Evolutionary conservation across 73 alveolate species (phyloP).

Genomic region (Tetrahymena thermophila): DNA sequence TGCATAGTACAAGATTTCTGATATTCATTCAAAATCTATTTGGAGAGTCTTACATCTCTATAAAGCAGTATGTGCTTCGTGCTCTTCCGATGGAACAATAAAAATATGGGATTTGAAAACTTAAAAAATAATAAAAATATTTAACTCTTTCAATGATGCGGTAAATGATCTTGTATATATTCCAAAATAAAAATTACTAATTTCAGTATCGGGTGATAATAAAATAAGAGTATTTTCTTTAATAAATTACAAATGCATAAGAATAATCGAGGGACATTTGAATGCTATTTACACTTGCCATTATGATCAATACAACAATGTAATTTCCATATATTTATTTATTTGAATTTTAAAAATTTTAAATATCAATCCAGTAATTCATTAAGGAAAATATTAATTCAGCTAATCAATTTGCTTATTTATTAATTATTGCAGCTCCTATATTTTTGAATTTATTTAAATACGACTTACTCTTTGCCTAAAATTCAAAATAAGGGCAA

Average conservation of each 20-base stretch:
- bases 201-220: not conserved
- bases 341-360: not conserved
- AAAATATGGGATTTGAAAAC: not conserved
- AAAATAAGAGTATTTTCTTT: not conserved
- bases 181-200: not conserved
- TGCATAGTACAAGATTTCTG: not conserved
- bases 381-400: no score
- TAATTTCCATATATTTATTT: not conserved
- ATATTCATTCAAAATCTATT: not conserved
- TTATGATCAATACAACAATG: not conserved
- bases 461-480: not conserved
- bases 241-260: not conserved
- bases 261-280: not conserved
- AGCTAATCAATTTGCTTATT: no score
- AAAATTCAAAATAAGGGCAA: no score
- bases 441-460: not conserved
- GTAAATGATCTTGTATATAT: not conserved
- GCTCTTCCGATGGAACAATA: not conserved
- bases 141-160: not conserved
- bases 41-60: not conserved
- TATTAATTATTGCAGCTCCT: not conserved
- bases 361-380: not conserved
- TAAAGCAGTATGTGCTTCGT: not conserved
- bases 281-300: not conserved
- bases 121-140: not conserved